A percentile compares a stretch with the other conserved stretches of the same genome.
These are phyloP conservation scores for Claviceps sp. DNA, from an alignment of 2,329 filamentous ascomycete species.

Conservation along the genomic window DNA sequence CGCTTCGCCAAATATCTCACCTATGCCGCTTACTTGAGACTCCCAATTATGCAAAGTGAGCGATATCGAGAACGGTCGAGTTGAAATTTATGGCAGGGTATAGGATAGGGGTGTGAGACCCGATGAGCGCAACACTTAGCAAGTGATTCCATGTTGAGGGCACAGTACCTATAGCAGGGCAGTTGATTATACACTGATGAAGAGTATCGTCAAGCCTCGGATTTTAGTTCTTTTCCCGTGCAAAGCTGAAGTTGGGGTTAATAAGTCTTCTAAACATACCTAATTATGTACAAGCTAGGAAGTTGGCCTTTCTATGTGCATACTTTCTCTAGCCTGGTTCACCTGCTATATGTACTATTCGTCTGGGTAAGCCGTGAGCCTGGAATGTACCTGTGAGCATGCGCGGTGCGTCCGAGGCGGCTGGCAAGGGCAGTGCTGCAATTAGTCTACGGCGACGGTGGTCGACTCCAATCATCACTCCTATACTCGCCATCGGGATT, in stretches of 20 bases:
- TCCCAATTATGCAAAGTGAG: no score
- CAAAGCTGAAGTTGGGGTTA: neutral
- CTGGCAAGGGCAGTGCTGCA: neutral
- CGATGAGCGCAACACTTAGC: neutral
- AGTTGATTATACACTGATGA: neutral
- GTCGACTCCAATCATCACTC: constrained; percentile 17
- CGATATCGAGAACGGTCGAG: no score
- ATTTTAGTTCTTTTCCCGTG: neutral
- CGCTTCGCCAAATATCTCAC: no score
- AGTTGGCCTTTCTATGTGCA: no score
- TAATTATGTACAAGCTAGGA: no score
- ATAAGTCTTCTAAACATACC: neutral
- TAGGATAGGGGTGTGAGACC: no score
- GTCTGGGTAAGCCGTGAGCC: neutral
- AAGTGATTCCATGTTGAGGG: neutral
- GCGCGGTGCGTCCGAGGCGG: neutral
- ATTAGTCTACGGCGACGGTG: neutral
- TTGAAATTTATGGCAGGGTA: no score
- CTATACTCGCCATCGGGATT: constrained; percentile 16
- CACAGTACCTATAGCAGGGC: neutral
- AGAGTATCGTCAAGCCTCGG: neutral
- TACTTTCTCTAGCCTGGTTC: neutral
- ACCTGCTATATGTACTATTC: neutral
- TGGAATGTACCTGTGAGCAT: neutral
- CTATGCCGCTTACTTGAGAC: no score